Conservation (phyloP, 2,329 filamentous ascomycete species). For the Drechslerella stenobrocha region DNA sequence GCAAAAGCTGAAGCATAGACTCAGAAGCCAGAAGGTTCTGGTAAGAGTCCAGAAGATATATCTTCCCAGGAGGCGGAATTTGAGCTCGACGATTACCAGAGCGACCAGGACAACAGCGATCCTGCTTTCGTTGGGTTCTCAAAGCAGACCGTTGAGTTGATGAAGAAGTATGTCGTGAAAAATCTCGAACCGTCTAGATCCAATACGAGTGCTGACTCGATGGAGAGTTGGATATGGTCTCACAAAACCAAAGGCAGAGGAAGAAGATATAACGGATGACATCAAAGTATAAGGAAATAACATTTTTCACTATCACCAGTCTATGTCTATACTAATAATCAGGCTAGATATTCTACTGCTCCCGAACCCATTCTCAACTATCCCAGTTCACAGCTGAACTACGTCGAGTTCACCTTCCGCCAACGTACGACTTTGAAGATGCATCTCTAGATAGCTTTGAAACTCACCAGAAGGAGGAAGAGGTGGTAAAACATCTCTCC, state of each 20-base stretch:
- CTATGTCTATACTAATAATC: not conserved
- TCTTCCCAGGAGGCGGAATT: conserved; percentile 68
- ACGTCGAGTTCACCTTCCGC: conserved; percentile 73
- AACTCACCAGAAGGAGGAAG: conserved; percentile 56
- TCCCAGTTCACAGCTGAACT: conserved; percentile 85
- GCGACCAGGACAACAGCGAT: conserved; percentile 58
- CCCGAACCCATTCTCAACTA: conserved; percentile 87
- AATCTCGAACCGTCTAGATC: conserved; percentile 49
- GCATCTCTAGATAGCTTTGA: conserved; percentile 30
- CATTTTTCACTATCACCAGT: conserved; percentile 20
- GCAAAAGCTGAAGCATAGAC: not conserved
- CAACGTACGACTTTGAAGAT: conserved; percentile 64
- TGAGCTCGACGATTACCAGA: conserved; percentile 74
- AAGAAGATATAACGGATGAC: conserved; percentile 65
- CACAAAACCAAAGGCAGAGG: conserved; percentile 55
- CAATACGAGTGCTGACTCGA: conserved; percentile 5
- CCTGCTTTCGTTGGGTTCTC: conserved; percentile 63
- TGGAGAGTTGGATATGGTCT: conserved; percentile 31
- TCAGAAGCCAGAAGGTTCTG: conserved; percentile 53
- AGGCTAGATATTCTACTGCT: conserved; percentile 78
- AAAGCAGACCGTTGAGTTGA: conserved; percentile 72
- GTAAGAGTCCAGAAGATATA: conserved; percentile 45
- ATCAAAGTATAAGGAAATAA: conserved; percentile 66
- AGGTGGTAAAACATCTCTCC: conserved; percentile 76
- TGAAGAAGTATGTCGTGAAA: conserved; percentile 65